A percentile compares a stretch with the other conserved stretches of the same genome.
Evolutionary conservation across 2,329 filamentous ascomycete genomes (phyloP).

Genomic region (Fusarium hainanense): DNA sequence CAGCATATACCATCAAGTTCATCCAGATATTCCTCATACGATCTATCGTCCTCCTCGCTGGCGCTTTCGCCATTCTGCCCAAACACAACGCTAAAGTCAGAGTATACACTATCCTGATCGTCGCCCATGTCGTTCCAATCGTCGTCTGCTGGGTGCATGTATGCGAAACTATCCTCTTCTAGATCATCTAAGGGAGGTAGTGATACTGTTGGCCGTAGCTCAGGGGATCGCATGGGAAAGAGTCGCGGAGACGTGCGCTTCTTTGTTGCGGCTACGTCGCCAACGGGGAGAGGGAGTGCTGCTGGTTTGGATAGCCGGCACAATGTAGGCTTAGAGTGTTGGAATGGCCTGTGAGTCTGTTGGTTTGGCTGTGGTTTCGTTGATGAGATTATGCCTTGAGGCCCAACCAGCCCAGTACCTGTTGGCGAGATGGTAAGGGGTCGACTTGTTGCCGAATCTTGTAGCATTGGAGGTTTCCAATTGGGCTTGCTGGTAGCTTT

Average conservation of each 20-base stretch:
- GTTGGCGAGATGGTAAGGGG: slow-evolving; percentile 29
- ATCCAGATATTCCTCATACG: slow-evolving; percentile 66
- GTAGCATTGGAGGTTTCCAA: slow-evolving; percentile 40
- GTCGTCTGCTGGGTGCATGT: slow-evolving; percentile 60
- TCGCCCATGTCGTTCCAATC: slow-evolving; percentile 56
- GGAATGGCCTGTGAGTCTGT: slow-evolving; percentile 16
- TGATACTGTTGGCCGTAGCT: slow-evolving; percentile 43
- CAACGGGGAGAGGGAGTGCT: slow-evolving; percentile 46
- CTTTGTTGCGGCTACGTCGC: slow-evolving; percentile 43
- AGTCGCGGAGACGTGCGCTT: slow-evolving; percentile 48
- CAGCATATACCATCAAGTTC: slow-evolving; percentile 67
- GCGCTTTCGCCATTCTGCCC: slow-evolving; percentile 47
- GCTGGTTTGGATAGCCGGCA: slow-evolving; percentile 47
- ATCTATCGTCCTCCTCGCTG: slow-evolving; percentile 53
- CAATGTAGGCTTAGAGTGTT: slow-evolving; percentile 34
- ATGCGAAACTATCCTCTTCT: slow-evolving; percentile 61
- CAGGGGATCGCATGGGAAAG: slow-evolving; percentile 51
- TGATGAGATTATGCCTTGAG: slow-evolving; percentile 9
- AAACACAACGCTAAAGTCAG: slow-evolving; percentile 66
- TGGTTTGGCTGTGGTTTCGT: slow-evolving; percentile 11
- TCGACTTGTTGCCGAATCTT: slow-evolving; percentile 37
- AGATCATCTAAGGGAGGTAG: slow-evolving; percentile 47
- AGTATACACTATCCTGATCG: slow-evolving; percentile 64
- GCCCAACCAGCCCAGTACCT: slow-evolving; percentile 20
- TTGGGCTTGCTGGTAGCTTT: slow-evolving; percentile 35